Base-by-base conservation (phyloP, 495 filamentous ascomycete genomes). In the Trichoderma gamsii region DNA sequence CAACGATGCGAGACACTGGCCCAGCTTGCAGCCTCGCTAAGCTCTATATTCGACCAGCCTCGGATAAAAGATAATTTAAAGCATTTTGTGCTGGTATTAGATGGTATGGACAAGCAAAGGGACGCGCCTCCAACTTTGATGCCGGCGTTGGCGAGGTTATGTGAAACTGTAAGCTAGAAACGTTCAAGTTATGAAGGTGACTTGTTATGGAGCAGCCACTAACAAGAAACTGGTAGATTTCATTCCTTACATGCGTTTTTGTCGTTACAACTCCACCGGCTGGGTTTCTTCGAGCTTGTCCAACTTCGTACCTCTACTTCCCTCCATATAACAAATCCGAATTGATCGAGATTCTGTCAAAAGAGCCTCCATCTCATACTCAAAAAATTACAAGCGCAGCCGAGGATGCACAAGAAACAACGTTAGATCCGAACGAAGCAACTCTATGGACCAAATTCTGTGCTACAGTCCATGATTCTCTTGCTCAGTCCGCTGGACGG, bases 61-160 rank as follows among this genome's bases (percentile, higher is more conserved):
- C 71, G 73, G 49, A 75, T 71, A 65, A 73, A 75, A 1, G 73
- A 77, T 25, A 69, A 69, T 13, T 76, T 76, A 16, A 27, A 11
- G 35, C 79, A 76, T 72, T 92, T 96, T 75, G 87, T 93, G 32
- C 76, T 97, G 44, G 92, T 96, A 38, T 85, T 97, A 68, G 96
- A 99, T 78, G 91, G 87, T n/a, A 91, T 97, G 67, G 95, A 98
- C 75, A 85, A 82, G 61, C 92, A 96, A 78, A 80, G 91, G 72
- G 96, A 98, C 68, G 85, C 89, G 11, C 84, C 89, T 3, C 85
- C 86, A 13, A 97, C 91, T 0, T 76, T 97, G 1, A 77, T 97
- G n/a, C 87, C 92, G n/a, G 92, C 90, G 9, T 69, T 78, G 21
- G 75, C 74, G 4, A 69, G 76, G 63, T 66, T 76, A 23, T 74